Base-by-base conservation (phyloP, 2,329 filamentous ascomycete genomes). In the Cadophora luteo-olivacea region DNA sequence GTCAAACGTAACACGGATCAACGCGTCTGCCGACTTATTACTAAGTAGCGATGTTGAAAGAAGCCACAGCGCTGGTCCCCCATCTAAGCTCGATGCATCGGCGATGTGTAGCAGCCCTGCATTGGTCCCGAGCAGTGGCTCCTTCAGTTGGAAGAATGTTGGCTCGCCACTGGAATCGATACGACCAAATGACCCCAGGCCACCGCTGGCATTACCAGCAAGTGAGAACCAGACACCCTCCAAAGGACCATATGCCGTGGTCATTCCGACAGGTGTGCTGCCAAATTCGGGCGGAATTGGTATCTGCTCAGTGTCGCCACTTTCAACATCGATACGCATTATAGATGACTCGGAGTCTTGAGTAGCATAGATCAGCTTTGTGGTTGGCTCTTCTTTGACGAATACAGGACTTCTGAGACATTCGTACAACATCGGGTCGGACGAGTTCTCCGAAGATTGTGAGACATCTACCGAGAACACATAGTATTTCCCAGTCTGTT, bases 391-490 rank as follows among this genome's bases (percentile, higher is more conserved):
- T 49, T 61, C 60, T 6, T 48, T 14, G 41, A 61, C 49, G 12
- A 61, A 61, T 2, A 61, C n/a, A 24, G 60, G 60, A 11, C 38
- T 48, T 22, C 49, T 33, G 19, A 61, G 60, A 48, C 38, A 61
- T 4, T 29, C 36, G 22, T 61, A 61, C 8, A 61, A 11, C 11
- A n/a, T 29, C 25, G 36, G 38, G 11, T 61, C 38, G 19, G 38
- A 32, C 12, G 36, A 32, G 22, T 22, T 32, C n/a, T 49, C 14
- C 8, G 45, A 45, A 12, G 25, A 29, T 12, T 61, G 9, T 8
- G 60, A 61, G 14, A 61, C 24, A 45, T 61, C 60, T 48, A n/a
- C 38, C 60, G 60, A 61, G 22, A 61, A 61, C 1, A 61, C 60
- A 25, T 61, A 61, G 25, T 49, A 61, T 12, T 61, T 25, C 6